Conservation (phyloP, 129 eudicot species). For the Tanacetum coccineum region DNA sequence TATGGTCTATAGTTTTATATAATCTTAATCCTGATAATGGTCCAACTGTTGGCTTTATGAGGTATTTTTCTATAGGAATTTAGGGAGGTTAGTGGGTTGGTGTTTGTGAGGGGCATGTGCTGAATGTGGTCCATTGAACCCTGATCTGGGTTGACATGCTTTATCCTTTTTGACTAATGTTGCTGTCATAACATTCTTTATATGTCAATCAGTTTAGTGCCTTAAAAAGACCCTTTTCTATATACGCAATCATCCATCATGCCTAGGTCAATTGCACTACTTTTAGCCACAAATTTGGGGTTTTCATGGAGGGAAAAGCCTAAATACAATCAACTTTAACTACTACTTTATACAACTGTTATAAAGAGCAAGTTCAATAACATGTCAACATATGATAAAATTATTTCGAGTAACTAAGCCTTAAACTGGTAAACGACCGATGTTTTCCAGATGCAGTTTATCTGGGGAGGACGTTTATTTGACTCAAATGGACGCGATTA, state of each 20-base stretch:
- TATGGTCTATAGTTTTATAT: background rate
- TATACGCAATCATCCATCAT: constrained; percentile 28
- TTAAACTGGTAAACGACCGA: too few relatives aligned
- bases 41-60: constrained; percentile 19
- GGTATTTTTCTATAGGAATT: constrained; percentile 10
- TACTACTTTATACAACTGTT: constrained; percentile 17
- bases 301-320: constrained; percentile 21
- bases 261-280: constrained; percentile 31
- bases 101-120: constrained; percentile 23
- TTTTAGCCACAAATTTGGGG: constrained; percentile 35
- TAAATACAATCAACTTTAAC: constrained; percentile 15
- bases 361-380: background rate
- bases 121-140: constrained; percentile 29
- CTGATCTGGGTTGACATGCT: constrained; percentile 35
- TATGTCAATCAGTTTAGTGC: constrained; percentile 36
- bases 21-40: constrained; percentile 21
- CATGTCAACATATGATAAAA: background rate
- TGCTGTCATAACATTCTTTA: constrained; percentile 41
- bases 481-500: too few relatives aligned
- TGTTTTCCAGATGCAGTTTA: too few relatives aligned
- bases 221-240: constrained; percentile 25
- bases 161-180: constrained; percentile 27
- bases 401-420: too few relatives aligned
- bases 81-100: constrained; percentile 2
- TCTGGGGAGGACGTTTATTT: too few relatives aligned